Base-by-base conservation (phyloP, 768 basidiomycete genomes). In the Suillus lakei region DNA sequence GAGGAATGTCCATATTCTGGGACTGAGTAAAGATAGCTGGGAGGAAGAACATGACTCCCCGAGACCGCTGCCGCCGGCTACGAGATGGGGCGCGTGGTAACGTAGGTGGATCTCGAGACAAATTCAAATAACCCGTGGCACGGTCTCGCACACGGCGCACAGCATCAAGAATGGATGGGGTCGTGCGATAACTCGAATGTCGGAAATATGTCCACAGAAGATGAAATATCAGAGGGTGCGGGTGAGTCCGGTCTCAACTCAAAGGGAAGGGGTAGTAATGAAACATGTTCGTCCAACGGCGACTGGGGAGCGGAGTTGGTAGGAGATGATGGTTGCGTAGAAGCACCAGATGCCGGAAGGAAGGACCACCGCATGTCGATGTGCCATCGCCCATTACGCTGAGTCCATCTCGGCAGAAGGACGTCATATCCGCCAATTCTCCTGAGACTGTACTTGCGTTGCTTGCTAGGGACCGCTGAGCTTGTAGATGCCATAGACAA, bases 1-100 rank as follows among this genome's bases (percentile, higher is more conserved):
- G 70, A 62, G 68, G 56, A 32, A 76, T 62, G 64, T 80, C 78
- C 34, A 73, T 64, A 56, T 67, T 70, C 51, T 75, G 76, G 16
- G 78, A 74, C 12, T 86, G 81, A 4, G 90, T 83, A 74, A 93
- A 91, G 70, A 92, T 88, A 39, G 92, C 91, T 26, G 93, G 93
- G 59, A 95, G 83, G 82, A 93, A 93, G 78, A 91, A 93, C 58
- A 93, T 77, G 46, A 92, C 86, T 39, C 90, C 88, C 46, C 88
- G 84, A 56, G 84, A 84, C 64, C 81, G 80, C 64, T 85, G 80
- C 28, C 76, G 77, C 63, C 85, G 77, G 54, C 80, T 76, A 55
- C 85, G 84, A 53, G 83, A 71, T 48, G 86, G 83, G 2, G 85
- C 83, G 34, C 85, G 82, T 1, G 84, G 81, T 4, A 76, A 67